phyloP scores from a whole-genome alignment of 345 rosid species.

The Camelina hispida region DNA sequence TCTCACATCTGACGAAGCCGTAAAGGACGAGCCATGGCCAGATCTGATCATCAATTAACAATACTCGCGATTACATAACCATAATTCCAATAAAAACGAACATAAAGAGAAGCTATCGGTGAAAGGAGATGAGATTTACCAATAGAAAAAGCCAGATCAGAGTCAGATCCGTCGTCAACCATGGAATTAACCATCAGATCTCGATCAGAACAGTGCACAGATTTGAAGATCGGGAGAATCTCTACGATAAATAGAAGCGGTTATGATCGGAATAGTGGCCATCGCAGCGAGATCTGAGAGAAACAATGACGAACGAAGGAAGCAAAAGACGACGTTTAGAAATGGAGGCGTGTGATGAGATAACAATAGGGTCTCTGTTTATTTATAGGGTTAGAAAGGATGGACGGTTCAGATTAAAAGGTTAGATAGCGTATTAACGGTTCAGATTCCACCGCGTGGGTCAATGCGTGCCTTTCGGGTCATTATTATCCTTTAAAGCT shows the following conservation, averaged over 20 bases:
- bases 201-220: neutral
- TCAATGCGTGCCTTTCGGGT: slow-evolving; percentile 31
- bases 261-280: neutral
- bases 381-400: slow-evolving; percentile 26
- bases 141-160: neutral
- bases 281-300: slow-evolving; percentile 30
- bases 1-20: neutral
- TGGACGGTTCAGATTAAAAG: slow-evolving; percentile 46
- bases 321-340: neutral
- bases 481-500: slow-evolving; percentile 24
- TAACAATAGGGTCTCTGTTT: neutral
- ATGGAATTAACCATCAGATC: neutral
- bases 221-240: slow-evolving; percentile 31
- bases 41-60: neutral
- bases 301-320: neutral
- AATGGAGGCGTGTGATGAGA: neutral
- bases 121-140: neutral
- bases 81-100: too few species aligned
- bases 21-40: neutral
- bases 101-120: too few species aligned
- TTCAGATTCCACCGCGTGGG: slow-evolving; percentile 32
- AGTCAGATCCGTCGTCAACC: neutral
- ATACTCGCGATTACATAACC: neutral
- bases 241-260: neutral
- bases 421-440: slow-evolving; percentile 33